Conservation (phyloP, 2,329 filamentous ascomycete species). For the Ceratocystis destructans region DNA sequence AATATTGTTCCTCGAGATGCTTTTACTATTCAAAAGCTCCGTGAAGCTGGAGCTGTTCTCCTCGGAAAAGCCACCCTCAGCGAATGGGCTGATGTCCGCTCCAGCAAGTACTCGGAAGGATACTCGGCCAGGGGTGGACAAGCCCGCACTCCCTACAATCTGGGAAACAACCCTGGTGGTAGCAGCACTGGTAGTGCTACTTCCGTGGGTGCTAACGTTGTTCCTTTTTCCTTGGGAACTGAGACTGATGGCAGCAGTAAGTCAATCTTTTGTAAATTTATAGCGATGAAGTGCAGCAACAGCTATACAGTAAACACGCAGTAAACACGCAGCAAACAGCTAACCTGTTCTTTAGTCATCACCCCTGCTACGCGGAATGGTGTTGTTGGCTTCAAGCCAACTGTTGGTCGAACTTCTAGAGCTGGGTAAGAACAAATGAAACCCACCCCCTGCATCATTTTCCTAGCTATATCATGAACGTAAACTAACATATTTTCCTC, state of each 20-base stretch:
- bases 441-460: background rate
- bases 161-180: constrained; percentile 54
- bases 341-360: constrained; percentile 36
- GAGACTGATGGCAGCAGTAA: constrained; percentile 56
- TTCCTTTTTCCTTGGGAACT: constrained; percentile 54
- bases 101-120: constrained; percentile 52
- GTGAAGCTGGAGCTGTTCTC: constrained; percentile 52
- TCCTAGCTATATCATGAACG: background rate
- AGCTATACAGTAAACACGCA: background rate
- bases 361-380: constrained; percentile 56
- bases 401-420: constrained; percentile 56
- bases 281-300: background rate
- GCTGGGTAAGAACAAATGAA: constrained; percentile 25
- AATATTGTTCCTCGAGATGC: constrained; percentile 55
- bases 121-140: constrained; percentile 53
- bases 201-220: constrained; percentile 49
- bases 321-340: background rate
- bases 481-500: background rate
- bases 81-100: constrained; percentile 64
- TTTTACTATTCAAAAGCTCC: constrained; percentile 45
- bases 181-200: constrained; percentile 53
- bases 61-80: constrained; percentile 57
- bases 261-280: constrained; percentile 8
- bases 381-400: constrained; percentile 62
- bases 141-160: constrained; percentile 51